Conservation (phyloP, 768 basidiomycete species). For the Pleurotus tuber-regium region DNA sequence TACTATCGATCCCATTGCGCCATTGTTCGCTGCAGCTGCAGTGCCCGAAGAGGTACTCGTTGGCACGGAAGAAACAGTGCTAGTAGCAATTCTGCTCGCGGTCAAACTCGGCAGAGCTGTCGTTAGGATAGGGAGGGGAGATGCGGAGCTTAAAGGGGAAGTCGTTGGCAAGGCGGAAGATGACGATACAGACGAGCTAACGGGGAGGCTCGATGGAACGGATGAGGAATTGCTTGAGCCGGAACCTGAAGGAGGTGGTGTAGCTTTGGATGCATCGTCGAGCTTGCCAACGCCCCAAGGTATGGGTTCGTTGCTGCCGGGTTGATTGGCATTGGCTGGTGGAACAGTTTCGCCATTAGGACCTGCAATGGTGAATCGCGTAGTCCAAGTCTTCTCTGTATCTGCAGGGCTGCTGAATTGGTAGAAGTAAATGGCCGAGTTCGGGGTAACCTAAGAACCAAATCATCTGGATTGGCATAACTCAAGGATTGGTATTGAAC, state of each 20-base stretch:
- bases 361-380: constrained; percentile 72
- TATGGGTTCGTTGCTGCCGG: constrained; percentile 47
- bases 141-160: too few species aligned
- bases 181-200: background rate
- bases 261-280: constrained; percentile 37
- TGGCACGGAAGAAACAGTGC: too few species aligned
- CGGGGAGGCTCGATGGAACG: background rate
- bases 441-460: constrained; percentile 48
- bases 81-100: background rate
- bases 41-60: background rate
- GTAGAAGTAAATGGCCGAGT: constrained; percentile 78
- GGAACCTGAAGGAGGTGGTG: constrained; percentile 31
- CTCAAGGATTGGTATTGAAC: background rate
- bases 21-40: constrained; percentile 7
- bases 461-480: background rate
- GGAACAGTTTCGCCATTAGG: constrained; percentile 40
- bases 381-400: constrained; percentile 57
- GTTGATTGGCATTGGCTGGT: constrained; percentile 53
- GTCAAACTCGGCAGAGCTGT: background rate
- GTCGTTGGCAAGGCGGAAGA: constrained; percentile 8
- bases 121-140: too few species aligned
- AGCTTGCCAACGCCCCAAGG: constrained; percentile 70
- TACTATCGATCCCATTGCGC: constrained; percentile 14
- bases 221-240: constrained; percentile 8
- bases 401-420: constrained; percentile 57